phyloP scores from a whole-genome alignment of 2,329 filamentous ascomycete species.

The Penicillium sp. region DNA sequence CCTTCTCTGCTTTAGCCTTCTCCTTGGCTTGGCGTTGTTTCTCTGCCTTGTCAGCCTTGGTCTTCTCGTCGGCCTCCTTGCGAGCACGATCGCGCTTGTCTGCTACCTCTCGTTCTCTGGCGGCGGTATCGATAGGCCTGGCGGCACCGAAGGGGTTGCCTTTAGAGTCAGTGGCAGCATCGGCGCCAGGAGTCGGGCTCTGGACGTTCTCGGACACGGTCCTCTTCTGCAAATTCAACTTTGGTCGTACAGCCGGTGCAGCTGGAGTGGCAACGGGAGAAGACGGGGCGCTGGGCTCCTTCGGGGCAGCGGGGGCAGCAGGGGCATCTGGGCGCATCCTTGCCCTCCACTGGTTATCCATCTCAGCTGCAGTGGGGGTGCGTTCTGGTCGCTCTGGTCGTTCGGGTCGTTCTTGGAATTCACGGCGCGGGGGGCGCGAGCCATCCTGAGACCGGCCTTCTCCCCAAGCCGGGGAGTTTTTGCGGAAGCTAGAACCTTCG shows the following conservation, averaged over 20 bases:
- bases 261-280: slow-evolving; percentile 60
- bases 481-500: slow-evolving; percentile 60
- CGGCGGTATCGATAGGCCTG: slow-evolving; percentile 86
- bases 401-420: slow-evolving; percentile 47
- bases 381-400: slow-evolving; percentile 45
- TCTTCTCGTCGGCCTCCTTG: slow-evolving; percentile 82
- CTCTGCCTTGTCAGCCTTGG: slow-evolving; percentile 68
- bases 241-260: slow-evolving; percentile 65
- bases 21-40: slow-evolving; percentile 52
- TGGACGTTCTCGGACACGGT: slow-evolving; percentile 73
- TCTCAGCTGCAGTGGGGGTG: slow-evolving; percentile 79
- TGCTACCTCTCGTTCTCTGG: slow-evolving; percentile 83
- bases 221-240: slow-evolving; percentile 82
- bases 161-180: slow-evolving; percentile 61
- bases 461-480: slow-evolving; percentile 71
- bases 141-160: slow-evolving; percentile 91
- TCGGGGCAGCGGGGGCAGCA: slow-evolving; percentile 35
- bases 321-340: slow-evolving; percentile 84
- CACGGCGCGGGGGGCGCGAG: slow-evolving; percentile 73
- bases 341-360: slow-evolving; percentile 88
- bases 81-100: slow-evolving; percentile 83
- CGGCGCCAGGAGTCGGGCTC: slow-evolving; percentile 36
- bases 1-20: slow-evolving; percentile 33
- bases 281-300: slow-evolving; percentile 71
- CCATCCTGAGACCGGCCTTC: slow-evolving; percentile 66